Conservation (phyloP, 1,284 basidiomycete species). For the Sporisorium scitamineum region DNA sequence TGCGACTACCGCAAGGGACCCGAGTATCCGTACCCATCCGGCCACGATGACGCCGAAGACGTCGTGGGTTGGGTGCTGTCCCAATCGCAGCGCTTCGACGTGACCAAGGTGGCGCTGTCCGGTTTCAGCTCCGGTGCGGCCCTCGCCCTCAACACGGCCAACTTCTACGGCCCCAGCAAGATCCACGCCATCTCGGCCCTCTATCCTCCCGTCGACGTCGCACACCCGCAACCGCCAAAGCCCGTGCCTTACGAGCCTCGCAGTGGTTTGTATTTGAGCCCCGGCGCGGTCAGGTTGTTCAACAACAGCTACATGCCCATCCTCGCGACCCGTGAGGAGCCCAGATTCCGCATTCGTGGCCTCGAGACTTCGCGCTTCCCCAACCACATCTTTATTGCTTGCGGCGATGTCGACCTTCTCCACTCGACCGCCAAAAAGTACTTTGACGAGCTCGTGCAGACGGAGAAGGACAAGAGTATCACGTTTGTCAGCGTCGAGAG, state of each 20-base stretch:
- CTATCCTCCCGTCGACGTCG: constrained; percentile 48
- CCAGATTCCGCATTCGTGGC: constrained; percentile 36
- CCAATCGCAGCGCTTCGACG: constrained; percentile 43
- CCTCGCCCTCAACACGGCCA: constrained; percentile 47
- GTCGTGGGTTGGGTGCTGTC: constrained; percentile 47
- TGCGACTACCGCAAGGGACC: constrained; percentile 65
- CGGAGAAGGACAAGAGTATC: constrained; percentile 32
- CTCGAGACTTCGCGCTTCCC: constrained; percentile 47
- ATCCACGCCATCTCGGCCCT: constrained; percentile 46
- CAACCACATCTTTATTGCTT: constrained; percentile 42
- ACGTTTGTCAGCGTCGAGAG: constrained; percentile 39
- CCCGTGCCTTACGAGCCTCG: constrained; percentile 15
- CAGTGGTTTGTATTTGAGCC: constrained; percentile 41
- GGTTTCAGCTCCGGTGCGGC: constrained; percentile 63
- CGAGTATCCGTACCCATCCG: constrained; percentile 55
- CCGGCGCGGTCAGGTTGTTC: constrained; percentile 40
- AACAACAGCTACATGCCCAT: constrained; percentile 51
- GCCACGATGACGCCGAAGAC: constrained; percentile 53
- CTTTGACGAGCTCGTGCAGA: constrained; percentile 39
- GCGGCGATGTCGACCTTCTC: constrained; percentile 55
- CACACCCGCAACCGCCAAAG: background rate
- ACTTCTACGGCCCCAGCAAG: constrained; percentile 32
- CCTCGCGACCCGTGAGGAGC: constrained; percentile 17
- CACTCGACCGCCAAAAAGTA: constrained; percentile 40
- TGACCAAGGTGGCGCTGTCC: constrained; percentile 37